Percentiles rank a stretch among this genome's conserved stretches.
These are phyloP conservation scores for Trypanosoma rangeli DNA, from an alignment of 208 protist species.

Conservation along the genomic window DNA sequence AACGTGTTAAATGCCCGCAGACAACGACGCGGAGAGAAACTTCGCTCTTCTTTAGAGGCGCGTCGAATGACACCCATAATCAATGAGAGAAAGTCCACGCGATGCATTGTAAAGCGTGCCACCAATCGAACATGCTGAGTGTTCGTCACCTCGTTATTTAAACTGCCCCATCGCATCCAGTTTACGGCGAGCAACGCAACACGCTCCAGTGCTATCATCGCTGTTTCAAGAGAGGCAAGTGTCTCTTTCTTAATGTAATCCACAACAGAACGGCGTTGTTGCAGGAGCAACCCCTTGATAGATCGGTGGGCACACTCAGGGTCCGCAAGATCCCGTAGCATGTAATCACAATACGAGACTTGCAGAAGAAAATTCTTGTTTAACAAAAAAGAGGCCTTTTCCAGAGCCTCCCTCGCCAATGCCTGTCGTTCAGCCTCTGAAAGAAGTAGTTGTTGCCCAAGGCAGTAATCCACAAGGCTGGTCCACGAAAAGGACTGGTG, in stretches of 20 bases:
- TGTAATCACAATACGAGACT: constrained; percentile 30
- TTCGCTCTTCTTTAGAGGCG: constrained; percentile 14
- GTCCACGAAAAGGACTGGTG: constrained; percentile 54
- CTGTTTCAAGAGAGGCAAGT: constrained; percentile 6
- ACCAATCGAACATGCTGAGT: constrained; percentile 54
- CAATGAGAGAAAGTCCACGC: constrained; percentile 76
- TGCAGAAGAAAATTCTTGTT: constrained; percentile 25
- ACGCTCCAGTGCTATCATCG: constrained; percentile 47
- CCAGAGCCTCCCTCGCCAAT: constrained; percentile 21
- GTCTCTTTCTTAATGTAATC: constrained; percentile 40
- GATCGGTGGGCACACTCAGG: constrained; percentile 26
- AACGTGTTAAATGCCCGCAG: constrained; percentile 82
- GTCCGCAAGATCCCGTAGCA: constrained; percentile 27
- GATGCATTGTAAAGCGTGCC: constrained; percentile 81
- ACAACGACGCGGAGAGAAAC: constrained; percentile 30
- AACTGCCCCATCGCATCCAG: constrained; percentile 76
- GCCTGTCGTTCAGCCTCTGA: constrained; percentile 23
- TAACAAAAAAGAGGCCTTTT: constrained; percentile 31
- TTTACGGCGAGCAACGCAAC: constrained; percentile 70
- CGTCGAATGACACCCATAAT: constrained; percentile 54
- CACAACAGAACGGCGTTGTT: constrained; percentile 41
- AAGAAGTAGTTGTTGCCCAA: constrained; percentile 27
- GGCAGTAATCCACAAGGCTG: constrained; percentile 28
- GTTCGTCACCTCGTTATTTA: constrained; percentile 31
- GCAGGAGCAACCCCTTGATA: constrained; percentile 43